These are phyloP conservation scores for Geopyxis carbonaria DNA, from an alignment of 495 filamentous ascomycete genomes.

Conservation along the genomic window DNA sequence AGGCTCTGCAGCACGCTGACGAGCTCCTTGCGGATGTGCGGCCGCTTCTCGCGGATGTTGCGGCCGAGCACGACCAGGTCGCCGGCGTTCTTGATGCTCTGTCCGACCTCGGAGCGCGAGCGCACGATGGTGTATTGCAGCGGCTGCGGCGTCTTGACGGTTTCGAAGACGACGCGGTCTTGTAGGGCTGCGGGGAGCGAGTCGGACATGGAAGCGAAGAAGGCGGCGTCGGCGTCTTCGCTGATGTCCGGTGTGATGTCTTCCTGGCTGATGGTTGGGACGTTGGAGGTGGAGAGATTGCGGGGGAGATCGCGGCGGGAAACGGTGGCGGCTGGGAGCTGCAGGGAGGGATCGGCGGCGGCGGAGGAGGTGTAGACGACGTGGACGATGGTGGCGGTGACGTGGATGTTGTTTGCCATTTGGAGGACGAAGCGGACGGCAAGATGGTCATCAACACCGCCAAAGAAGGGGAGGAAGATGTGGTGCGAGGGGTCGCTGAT, in stretches of 20 bases:
- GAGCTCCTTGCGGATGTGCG: slow-evolving; percentile 20
- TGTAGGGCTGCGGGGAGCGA: slow-evolving; percentile 42
- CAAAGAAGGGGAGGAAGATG: slow-evolving; percentile 75
- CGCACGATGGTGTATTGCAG: slow-evolving; percentile 26
- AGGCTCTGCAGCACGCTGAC: slow-evolving; percentile 15
- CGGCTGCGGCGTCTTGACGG: slow-evolving; percentile 14
- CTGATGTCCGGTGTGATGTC: slow-evolving; percentile 9
- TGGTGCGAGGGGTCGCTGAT: slow-evolving; percentile 57
- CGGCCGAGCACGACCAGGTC: slow-evolving; percentile 65
- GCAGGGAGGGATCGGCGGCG: slow-evolving; percentile 20
- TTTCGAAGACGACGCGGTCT: slow-evolving; percentile 44
- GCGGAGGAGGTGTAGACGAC: slow-evolving; percentile 30
- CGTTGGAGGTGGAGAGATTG: slow-evolving; percentile 13
- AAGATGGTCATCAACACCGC: slow-evolving; percentile 66
- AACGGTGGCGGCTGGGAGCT: slow-evolving; percentile 19
- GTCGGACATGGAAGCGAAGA: slow-evolving; percentile 46
- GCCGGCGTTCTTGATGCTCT: slow-evolving; percentile 49
- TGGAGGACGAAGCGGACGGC: slow-evolving; percentile 70
- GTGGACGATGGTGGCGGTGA: slow-evolving; percentile 54
- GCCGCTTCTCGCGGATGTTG: slow-evolving; percentile 23
- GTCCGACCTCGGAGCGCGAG: slow-evolving; percentile 44
- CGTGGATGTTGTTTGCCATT: slow-evolving; percentile 53
- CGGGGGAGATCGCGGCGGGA: slow-evolving; percentile 9
- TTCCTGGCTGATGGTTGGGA: slow-evolving; percentile 14
- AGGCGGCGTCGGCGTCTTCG: slow-evolving; percentile 34